phyloP scores from a whole-genome alignment of 2,329 filamentous ascomycete species.

The Mycogone perniciosa region DNA sequence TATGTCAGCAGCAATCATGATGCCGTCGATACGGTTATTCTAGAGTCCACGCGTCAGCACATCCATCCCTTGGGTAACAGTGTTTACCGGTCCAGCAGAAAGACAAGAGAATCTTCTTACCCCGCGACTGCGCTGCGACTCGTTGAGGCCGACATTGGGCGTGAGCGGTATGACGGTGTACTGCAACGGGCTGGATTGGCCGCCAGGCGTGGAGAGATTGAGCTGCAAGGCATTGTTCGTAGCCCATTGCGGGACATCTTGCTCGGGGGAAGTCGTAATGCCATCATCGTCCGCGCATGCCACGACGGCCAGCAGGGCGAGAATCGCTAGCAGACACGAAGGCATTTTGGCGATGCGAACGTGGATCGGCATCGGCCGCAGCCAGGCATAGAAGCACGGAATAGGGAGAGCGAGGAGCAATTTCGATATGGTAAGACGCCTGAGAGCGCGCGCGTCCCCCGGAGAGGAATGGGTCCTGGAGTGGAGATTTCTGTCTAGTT shows the following conservation, averaged over 20 bases:
- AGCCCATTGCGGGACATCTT: constrained; percentile 33
- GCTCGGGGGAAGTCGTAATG: constrained; percentile 27
- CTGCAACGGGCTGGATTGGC: constrained; percentile 21
- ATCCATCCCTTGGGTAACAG: constrained; percentile 2
- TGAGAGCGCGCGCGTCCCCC: no score
- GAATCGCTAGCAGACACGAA: constrained; percentile 12
- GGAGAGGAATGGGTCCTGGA: no score
- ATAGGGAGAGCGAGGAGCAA: no score
- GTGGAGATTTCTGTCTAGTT: no score
- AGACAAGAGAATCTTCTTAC: constrained; percentile 21
- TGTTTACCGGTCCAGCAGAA: background rate
- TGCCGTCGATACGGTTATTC: constrained; percentile 39
- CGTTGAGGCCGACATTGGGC: constrained; percentile 35
- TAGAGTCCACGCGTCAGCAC: constrained; percentile 20
- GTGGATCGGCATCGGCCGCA: background rate
- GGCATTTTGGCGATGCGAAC: background rate
- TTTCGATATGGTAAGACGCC: no score
- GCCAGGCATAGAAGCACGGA: background rate
- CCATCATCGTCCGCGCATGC: constrained; percentile 26
- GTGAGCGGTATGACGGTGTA: constrained; percentile 44
- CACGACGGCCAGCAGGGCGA: constrained; percentile 19
- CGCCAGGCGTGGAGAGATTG: constrained; percentile 26
- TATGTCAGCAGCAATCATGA: constrained; percentile 37
- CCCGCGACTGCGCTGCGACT: constrained; percentile 27
- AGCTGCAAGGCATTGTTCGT: constrained; percentile 36